phyloP scores from a whole-genome alignment of 2,329 filamentous ascomycete genomes.

The Fonsecaea nubica region DNA sequence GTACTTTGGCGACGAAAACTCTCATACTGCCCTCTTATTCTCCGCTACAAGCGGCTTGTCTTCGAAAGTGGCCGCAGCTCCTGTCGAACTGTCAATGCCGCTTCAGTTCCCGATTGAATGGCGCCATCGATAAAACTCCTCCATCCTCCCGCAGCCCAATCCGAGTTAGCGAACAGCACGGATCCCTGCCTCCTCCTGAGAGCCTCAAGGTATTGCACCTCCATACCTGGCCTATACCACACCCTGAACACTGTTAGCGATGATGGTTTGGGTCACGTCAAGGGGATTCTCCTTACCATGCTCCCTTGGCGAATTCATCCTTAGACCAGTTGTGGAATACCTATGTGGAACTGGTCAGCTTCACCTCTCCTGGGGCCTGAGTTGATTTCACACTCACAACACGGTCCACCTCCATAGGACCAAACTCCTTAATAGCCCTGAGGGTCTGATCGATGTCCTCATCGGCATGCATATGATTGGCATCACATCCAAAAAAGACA shows the following conservation, averaged over 20 bases:
- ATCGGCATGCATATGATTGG: constrained; percentile 55
- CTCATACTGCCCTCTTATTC: background rate
- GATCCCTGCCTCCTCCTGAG: constrained; percentile 53
- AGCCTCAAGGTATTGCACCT: constrained; percentile 50
- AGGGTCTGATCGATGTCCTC: constrained; percentile 48
- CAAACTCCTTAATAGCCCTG: constrained; percentile 45
- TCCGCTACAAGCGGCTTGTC: constrained; percentile 2
- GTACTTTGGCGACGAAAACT: background rate
- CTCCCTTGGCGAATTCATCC: constrained; percentile 57
- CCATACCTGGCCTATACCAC: constrained; percentile 49
- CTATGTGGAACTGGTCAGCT: constrained; percentile 23
- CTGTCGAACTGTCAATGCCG: constrained; percentile 44
- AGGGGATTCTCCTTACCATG: constrained; percentile 42
- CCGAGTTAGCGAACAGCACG: constrained; percentile 56
- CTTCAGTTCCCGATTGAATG: constrained; percentile 55
- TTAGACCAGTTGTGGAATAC: constrained; percentile 59
- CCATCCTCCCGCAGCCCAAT: constrained; percentile 58
- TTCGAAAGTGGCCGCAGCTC: constrained; percentile 24
- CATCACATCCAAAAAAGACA: constrained; percentile 54
- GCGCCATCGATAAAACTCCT: constrained; percentile 60
- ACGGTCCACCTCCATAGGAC: constrained; percentile 42
- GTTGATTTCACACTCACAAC: constrained; percentile 31
- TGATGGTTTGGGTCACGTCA: background rate
- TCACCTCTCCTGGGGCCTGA: no score
- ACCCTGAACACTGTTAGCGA: constrained; percentile 39